Conservation (phyloP, 176 grass and related monocot genomes). For the Phoenix dactylifera region DNA sequence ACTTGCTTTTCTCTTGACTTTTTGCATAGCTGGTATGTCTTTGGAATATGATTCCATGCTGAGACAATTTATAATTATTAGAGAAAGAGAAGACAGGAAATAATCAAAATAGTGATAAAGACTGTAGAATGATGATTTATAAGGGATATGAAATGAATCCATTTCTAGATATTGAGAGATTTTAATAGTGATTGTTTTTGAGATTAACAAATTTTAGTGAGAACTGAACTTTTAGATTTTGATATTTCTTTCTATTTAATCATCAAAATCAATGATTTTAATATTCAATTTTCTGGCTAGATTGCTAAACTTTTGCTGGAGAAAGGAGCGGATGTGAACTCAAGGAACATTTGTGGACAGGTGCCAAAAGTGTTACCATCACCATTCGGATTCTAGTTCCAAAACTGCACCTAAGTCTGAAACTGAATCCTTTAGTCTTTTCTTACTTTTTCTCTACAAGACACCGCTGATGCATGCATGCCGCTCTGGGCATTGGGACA, state of each 20-base stretch:
- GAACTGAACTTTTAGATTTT: background rate
- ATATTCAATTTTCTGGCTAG: conserved; percentile 21
- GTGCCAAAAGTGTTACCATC: conserved; percentile 18
- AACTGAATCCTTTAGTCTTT: background rate
- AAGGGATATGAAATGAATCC: no score
- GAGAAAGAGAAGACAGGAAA: no score
- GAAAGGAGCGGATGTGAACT: conserved; percentile 54
- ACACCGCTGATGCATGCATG: conserved; percentile 91
- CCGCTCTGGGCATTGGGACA: conserved; percentile 65
- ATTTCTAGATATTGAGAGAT: no score
- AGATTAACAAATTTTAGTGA: background rate
- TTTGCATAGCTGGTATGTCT: no score
- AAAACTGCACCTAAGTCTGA: background rate
- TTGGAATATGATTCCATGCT: no score
- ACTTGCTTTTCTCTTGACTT: no score
- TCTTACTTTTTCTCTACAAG: conserved; percentile 10
- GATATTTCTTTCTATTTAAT: background rate
- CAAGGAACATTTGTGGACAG: conserved; percentile 60
- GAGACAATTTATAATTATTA: no score
- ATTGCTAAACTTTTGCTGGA: conserved; percentile 57
- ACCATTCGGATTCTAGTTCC: background rate
- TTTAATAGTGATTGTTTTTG: no score
- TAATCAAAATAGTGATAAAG: no score
- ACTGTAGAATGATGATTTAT: no score
- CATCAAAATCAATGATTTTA: background rate